Conservation (phyloP, 257 asterid species). For the Solanum boliviense region DNA sequence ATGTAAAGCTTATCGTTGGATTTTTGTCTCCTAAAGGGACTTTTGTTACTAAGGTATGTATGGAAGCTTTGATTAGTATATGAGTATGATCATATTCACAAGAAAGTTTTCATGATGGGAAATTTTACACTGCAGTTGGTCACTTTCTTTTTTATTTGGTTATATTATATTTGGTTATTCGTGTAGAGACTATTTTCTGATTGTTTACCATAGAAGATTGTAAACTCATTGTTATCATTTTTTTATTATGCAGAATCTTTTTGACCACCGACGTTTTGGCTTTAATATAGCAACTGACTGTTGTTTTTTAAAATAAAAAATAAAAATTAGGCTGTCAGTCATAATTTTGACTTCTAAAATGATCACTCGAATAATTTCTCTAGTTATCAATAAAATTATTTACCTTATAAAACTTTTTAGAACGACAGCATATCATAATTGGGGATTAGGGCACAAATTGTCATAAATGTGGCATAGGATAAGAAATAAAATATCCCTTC, state of each 20-base stretch:
- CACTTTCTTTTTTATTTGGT: not conserved
- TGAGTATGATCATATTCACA: not conserved
- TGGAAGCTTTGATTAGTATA: not conserved
- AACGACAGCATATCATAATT: not conserved
- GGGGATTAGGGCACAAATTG: not conserved
- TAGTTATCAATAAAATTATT: not conserved
- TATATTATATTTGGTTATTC: not conserved
- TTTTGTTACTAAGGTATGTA: not conserved
- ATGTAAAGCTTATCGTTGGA: not conserved
- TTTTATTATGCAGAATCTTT: not conserved
- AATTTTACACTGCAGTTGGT: not conserved
- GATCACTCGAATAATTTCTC: not conserved
- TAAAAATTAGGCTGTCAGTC: not conserved
- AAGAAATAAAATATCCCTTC: not conserved
- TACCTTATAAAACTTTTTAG: not conserved
- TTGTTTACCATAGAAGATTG: not conserved
- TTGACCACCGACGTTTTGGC: not conserved
- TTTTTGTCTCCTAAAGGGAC: not conserved
- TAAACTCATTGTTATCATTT: not conserved
- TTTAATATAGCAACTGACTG: not conserved
- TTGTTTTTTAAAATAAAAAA: not conserved
- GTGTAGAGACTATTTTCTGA: not conserved
- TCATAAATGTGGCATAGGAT: not conserved
- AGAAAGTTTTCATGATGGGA: not conserved
- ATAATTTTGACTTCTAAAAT: not conserved